phyloP scores from a whole-genome alignment of 306 rosid species.

The Senna tora region DNA sequence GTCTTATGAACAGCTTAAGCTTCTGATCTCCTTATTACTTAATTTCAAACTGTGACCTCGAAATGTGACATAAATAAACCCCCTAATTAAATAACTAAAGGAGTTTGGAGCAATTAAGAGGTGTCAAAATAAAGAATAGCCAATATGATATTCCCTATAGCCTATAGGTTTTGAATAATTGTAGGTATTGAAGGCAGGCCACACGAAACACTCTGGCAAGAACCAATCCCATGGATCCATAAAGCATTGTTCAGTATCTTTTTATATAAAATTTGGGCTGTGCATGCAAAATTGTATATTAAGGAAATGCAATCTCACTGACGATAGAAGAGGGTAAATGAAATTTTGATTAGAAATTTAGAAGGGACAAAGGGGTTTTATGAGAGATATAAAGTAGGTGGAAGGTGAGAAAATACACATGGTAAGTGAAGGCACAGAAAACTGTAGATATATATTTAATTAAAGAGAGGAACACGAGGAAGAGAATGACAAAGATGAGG shows the following conservation, averaged over 20 bases:
- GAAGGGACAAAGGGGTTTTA: background rate
- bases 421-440: background rate
- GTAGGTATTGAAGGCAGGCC: constrained; percentile 35
- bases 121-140: constrained; percentile 26
- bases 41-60: constrained; percentile 27
- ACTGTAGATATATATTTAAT: too few relatives aligned
- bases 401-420: constrained; percentile 29
- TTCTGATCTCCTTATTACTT: background rate
- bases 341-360: background rate
- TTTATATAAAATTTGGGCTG: too few relatives aligned
- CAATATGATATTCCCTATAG: constrained; percentile 19
- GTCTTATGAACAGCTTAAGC: background rate
- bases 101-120: background rate
- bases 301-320: constrained; percentile 25
- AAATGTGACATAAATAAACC: background rate
- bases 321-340: background rate
- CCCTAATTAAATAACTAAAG: background rate
- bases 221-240: constrained; percentile 5
- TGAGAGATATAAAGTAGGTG: background rate
- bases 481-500: constrained; percentile 17
- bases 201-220: constrained; percentile 28
- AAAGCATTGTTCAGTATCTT: too few relatives aligned
- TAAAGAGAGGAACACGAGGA: background rate
- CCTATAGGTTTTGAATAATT: constrained; percentile 33
- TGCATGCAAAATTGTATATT: constrained; percentile 3